A percentile compares a stretch with the other conserved stretches of the same genome.
Conservation (phyloP, 2,329 filamentous ascomycete species). For the Cryphonectria japonica region DNA sequence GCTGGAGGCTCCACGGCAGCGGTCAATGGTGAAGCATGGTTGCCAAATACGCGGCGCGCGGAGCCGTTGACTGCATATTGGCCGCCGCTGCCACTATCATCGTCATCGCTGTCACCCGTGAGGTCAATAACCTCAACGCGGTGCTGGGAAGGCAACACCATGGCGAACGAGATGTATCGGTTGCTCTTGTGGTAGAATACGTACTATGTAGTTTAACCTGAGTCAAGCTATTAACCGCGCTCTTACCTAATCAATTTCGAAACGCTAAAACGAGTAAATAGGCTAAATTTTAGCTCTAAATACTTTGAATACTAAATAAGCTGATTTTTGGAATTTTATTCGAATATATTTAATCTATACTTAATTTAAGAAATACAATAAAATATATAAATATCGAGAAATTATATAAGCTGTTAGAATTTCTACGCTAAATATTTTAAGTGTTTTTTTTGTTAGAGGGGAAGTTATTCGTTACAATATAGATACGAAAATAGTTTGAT, state of each 20-base stretch:
- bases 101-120: constrained; percentile 32
- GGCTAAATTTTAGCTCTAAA: not conserved
- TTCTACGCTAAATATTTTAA: not conserved
- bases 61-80: not conserved
- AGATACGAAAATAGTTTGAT: not conserved
- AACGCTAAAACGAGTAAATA: not conserved
- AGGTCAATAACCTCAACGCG: constrained; percentile 36
- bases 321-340: too few species aligned
- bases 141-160: not conserved
- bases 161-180: not conserved
- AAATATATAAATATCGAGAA: not conserved
- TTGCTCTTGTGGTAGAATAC: constrained; percentile 11
- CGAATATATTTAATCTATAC: too few species aligned
- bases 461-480: not conserved
- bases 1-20: not conserved
- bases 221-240: not conserved
- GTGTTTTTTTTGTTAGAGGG: not conserved
- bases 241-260: not conserved
- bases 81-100: not conserved
- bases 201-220: not conserved
- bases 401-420: not conserved
- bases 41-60: not conserved
- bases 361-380: not conserved
- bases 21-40: not conserved
- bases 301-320: too few species aligned